Evolutionary conservation across 805 yeast species (phyloP), one percentile per base, ranked within the genome.

Genomic region (Blastobotrys robertii): DNA sequence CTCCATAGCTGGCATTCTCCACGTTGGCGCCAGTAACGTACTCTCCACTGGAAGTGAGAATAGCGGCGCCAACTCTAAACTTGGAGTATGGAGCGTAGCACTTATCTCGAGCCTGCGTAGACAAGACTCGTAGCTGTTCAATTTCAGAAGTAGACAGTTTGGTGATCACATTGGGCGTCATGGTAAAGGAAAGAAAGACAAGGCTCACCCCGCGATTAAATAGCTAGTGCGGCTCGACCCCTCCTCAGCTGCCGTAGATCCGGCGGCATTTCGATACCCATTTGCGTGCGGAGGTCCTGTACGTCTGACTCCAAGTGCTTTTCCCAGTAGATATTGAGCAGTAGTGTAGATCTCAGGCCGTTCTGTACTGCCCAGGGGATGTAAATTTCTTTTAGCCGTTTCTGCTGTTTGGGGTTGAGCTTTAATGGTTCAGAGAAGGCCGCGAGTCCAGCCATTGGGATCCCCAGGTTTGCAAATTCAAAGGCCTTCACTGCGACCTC

Each of bases 391-490:
- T 74, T 66, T 49, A 90, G 69, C 39, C 88, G 67, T 43, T 72
- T 64, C 45, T 79, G 76, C 54, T 85, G 87, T 40, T 71, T 67
- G 2, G 70, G 63, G 43, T 74, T 78, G 45, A 90, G 70, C 47
- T 88, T 74, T 54, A 82, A 71, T 1, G 96, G 96, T 3, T 96
- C 95, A 50, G 86, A 74, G n/a, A 84, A 53, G 0, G 95, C 88
- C 0, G 96, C 97, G 40, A 92, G 60, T 0, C 95, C 95, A 2
- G 96, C 87, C 94, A 90, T 88, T 10, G 97, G 97, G 37, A 92
- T 76, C 3, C 94, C 94, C 46, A 90, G 74, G 60, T 92, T 90
- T 56, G 92, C 81, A 55, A 80, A 94, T 62, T 90, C 98, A 52
- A 92, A 78, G 38, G 87, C 82, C 62, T 92, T 92, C 13, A 92